These are phyloP conservation scores for Plenodomus tracheiphilus DNA, from an alignment of 2,329 filamentous ascomycete genomes.

Conservation along the genomic window DNA sequence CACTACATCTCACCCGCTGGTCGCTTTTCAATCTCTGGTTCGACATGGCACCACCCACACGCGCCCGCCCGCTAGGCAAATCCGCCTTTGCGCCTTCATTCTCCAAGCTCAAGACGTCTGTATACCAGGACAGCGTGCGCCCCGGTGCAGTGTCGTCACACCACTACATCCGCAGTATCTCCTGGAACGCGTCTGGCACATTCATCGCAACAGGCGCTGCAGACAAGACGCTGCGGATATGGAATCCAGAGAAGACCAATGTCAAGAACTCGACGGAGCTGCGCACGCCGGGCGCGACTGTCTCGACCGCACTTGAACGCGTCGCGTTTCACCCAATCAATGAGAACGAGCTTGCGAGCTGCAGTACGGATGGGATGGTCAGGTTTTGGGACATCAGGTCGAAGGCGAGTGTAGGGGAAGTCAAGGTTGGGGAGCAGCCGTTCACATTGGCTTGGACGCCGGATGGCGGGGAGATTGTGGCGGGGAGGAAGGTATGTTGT, in stretches of 20 bases:
- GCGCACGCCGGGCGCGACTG: constrained; percentile 59
- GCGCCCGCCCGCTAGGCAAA: constrained; percentile 65
- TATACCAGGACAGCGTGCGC: constrained; percentile 58
- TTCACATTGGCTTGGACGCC: constrained; percentile 76
- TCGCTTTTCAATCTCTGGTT: neutral
- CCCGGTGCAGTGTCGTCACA: constrained; percentile 36
- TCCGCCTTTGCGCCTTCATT: constrained; percentile 71
- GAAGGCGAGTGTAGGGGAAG: constrained; percentile 70
- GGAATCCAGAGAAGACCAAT: constrained; percentile 77
- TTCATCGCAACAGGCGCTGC: constrained; percentile 80
- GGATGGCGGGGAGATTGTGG: constrained; percentile 69
- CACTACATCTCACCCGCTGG: neutral
- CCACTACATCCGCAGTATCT: constrained; percentile 68
- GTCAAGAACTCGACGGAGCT: constrained; percentile 76
- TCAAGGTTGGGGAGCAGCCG: constrained; percentile 63
- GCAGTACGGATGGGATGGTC: constrained; percentile 73
- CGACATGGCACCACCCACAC: constrained; percentile 45
- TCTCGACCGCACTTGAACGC: constrained; percentile 61
- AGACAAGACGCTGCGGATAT: constrained; percentile 73
- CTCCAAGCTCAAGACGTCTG: constrained; percentile 68
- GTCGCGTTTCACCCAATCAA: constrained; percentile 77
- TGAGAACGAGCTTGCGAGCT: constrained; percentile 75
- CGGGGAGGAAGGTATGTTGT: constrained; percentile 68
- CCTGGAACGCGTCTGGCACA: constrained; percentile 85
- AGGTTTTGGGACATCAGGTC: constrained; percentile 81